A percentile compares a stretch with the other conserved stretches of the same genome.
These are phyloP conservation scores for Neonectria hederae DNA, from an alignment of 2,329 filamentous ascomycete species.

Conservation along the genomic window DNA sequence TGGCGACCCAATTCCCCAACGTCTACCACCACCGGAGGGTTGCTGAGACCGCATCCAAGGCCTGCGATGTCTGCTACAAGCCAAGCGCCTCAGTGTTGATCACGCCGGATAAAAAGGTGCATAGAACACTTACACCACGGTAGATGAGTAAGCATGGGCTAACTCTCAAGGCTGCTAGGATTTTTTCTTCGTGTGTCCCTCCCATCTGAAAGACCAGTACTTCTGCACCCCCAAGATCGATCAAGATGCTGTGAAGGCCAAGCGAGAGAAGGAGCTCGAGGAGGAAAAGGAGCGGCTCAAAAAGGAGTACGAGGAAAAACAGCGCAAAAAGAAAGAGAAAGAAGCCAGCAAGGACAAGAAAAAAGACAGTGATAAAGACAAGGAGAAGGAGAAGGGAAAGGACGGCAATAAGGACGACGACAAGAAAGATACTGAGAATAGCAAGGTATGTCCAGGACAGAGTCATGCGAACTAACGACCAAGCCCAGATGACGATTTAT, in stretches of 20 bases:
- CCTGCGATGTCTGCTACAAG: constrained; percentile 93
- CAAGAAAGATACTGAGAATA: constrained; percentile 45
- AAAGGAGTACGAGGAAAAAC: constrained; percentile 81
- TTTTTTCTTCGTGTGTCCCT: constrained; percentile 90
- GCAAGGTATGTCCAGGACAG: constrained; percentile 21
- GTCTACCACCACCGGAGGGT: constrained; percentile 87
- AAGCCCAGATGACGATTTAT: not conserved
- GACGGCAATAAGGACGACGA: constrained; percentile 27
- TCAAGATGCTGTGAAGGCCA: constrained; percentile 70
- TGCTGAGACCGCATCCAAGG: constrained; percentile 81
- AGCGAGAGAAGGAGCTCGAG: constrained; percentile 68
- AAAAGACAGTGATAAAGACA: constrained; percentile 52
- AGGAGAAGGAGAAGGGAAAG: constrained; percentile 49
- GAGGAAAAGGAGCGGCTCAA: constrained; percentile 72
- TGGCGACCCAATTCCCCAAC: constrained; percentile 71
- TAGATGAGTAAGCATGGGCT: not conserved
- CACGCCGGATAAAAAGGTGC: constrained; percentile 87
- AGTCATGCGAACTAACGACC: not conserved
- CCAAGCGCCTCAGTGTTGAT: constrained; percentile 87
- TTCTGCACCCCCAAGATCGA: constrained; percentile 83
- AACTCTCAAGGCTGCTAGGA: constrained; percentile 56
- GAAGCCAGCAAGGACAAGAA: constrained; percentile 58
- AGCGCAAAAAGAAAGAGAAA: constrained; percentile 75
- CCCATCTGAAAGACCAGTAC: constrained; percentile 82
- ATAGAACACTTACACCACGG: not conserved